Conservation (phyloP, 768 basidiomycete species). For the Kwoniella botswanensis region DNA sequence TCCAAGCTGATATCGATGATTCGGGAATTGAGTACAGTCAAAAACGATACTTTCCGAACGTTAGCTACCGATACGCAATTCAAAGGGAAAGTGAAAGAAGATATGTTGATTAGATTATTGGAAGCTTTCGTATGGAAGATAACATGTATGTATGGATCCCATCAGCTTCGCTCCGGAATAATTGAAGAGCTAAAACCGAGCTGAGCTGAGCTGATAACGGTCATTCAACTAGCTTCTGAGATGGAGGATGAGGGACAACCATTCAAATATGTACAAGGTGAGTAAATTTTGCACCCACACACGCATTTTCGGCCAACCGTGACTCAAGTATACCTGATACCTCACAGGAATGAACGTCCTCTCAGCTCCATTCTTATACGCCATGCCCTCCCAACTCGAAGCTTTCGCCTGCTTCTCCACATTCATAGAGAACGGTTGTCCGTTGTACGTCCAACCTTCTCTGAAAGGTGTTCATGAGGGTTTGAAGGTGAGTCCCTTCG, state of each 20-base stretch:
- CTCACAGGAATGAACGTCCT: conserved; percentile 86
- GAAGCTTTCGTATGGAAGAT: conserved; percentile 98
- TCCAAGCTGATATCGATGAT: no score
- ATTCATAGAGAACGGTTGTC: conserved; percentile 94
- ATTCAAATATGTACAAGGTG: conserved; percentile 92
- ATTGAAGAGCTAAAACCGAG: no score
- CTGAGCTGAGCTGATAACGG: not conserved
- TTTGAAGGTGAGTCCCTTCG: conserved; percentile 69
- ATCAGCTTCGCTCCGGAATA: not conserved
- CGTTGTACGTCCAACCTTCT: conserved; percentile 95
- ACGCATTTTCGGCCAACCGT: no score
- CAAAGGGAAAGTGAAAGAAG: conserved; percentile 93
- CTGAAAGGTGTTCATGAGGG: conserved; percentile 94
- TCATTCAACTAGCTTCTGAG: conserved; percentile 10
- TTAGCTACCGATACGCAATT: conserved; percentile 96
- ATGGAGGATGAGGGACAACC: conserved; percentile 56
- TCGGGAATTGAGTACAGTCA: conserved; percentile 58
- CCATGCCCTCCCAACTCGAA: conserved; percentile 96
- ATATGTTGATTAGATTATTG: conserved; percentile 92
- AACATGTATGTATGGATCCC: conserved; percentile 43
- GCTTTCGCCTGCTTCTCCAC: conserved; percentile 96
- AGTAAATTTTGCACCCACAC: not conserved
- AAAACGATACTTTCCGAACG: conserved; percentile 96
- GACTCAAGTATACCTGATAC: not conserved
- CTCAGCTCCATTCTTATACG: conserved; percentile 95